Evolutionary conservation across 345 rosid genomes (phyloP), one percentile per base, ranked within the genome.

Genomic region (Gossypium australe): DNA sequence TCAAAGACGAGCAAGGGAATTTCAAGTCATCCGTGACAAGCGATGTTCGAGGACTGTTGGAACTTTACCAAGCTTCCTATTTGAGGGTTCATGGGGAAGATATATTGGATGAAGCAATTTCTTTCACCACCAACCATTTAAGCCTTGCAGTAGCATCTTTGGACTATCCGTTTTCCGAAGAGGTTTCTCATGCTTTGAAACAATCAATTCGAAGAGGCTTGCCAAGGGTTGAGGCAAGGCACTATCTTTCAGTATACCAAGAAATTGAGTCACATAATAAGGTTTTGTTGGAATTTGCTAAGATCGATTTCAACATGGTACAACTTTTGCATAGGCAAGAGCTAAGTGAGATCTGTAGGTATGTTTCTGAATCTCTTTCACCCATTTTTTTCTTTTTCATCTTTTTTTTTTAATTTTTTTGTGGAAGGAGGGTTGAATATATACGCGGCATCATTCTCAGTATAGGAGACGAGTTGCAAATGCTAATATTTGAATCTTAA

Each of bases 291-390:
- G 68, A 55, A 1, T 74, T 86, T 52, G 83, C 85, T 0, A 85
- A 82, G 72, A 41, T 85, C 8, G 86, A 83, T 51, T 85, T 85
- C 75, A 80, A 78, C 68, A n/a, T 66, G 10, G 27, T 85, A 59
- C 84, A 82, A 67, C 34, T 68, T 14, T 7, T 60, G 9, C 81
- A 82, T 45, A 77, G 55, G 61, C 18, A 77, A 43, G 84, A 85
- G 20, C 65, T 82, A 7, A 60, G 44, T 16, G 69, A 49, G 4
- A 72, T 80, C 9, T 2, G 72, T 29, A 80, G 59, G 80, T 84
- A 56, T 9, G 29, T 3, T 45, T 64, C 17, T 25, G 3, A 63
- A 58, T 58, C 62, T 11, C 11, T 22, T 58, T 58, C 29, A 58
- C 62, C 8, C 14, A 3, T 2, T 57, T 57, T 57, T 18, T 2